Percentiles rank a stretch among this genome's conserved stretches.
phyloP scores from a whole-genome alignment of 768 basidiomycete species.

The Tylopilus sp. region DNA sequence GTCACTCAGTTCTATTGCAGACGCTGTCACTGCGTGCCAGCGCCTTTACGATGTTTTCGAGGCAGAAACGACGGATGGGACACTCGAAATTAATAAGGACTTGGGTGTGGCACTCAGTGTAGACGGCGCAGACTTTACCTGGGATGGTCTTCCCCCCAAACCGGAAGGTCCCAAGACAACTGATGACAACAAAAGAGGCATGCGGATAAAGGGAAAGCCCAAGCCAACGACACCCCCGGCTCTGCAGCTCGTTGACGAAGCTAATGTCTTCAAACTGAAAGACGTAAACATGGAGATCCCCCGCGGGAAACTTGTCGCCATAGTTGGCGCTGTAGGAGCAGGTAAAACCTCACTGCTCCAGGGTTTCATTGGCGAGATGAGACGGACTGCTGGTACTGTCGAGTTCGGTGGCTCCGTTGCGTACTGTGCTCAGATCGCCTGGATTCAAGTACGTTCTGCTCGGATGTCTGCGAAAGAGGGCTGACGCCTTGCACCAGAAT shows the following conservation, averaged over 20 bases:
- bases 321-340: slow-evolving; percentile 70
- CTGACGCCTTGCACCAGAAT: slow-evolving; percentile 41
- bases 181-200: slow-evolving; percentile 1
- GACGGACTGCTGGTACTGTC: slow-evolving; percentile 59
- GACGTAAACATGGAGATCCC: slow-evolving; percentile 68
- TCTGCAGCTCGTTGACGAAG: slow-evolving; percentile 34
- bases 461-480: not conserved
- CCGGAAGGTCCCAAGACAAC: slow-evolving; percentile 28
- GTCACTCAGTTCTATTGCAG: slow-evolving; percentile 75
- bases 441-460: slow-evolving; percentile 65
- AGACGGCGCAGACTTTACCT: slow-evolving; percentile 71
- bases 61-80: slow-evolving; percentile 70
- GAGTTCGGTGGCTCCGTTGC: slow-evolving; percentile 73
- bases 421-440: slow-evolving; percentile 85
- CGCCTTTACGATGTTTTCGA: slow-evolving; percentile 81
- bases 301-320: slow-evolving; percentile 73
- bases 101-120: slow-evolving; percentile 66
- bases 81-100: slow-evolving; percentile 48
- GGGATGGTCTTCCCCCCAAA: slow-evolving; percentile 75
- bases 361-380: slow-evolving; percentile 82
- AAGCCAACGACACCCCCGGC: slow-evolving; percentile 16
- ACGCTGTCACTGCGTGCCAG: slow-evolving; percentile 75
- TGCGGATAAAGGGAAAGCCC: slow-evolving; percentile 13
- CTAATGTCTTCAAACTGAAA: slow-evolving; percentile 57
- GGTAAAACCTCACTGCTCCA: slow-evolving; percentile 65